Evolutionary conservation across 2,329 filamentous ascomycete genomes (phyloP).

Genomic region (Diaporthe vexans): DNA sequence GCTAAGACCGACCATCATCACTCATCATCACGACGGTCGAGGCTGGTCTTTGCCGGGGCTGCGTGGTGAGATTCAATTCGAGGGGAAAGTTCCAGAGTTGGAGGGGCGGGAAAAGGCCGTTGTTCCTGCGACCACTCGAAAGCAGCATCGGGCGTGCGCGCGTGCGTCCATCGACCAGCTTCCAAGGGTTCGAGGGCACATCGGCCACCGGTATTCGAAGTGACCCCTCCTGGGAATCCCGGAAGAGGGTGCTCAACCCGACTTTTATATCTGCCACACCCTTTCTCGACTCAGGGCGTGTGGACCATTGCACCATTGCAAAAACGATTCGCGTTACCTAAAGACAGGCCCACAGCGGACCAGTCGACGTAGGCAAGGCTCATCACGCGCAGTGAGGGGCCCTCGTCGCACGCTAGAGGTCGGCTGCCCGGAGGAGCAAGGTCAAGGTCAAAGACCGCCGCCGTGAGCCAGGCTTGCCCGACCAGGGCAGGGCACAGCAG

Average conservation of each 20-base stretch:
- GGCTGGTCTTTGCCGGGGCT: slow-evolving; percentile 28
- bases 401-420: slow-evolving; percentile 35
- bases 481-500: slow-evolving; percentile 26
- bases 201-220: slow-evolving; percentile 12
- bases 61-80: slow-evolving; percentile 37
- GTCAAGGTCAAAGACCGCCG: slow-evolving; percentile 28
- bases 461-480: slow-evolving; percentile 7
- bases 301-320: slow-evolving; percentile 39
- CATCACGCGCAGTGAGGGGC: slow-evolving; percentile 38
- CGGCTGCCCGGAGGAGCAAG: slow-evolving; percentile 33
- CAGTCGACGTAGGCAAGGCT: slow-evolving; percentile 33
- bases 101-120: slow-evolving; percentile 36
- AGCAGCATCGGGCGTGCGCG: slow-evolving; percentile 6
- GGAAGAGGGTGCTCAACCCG: slow-evolving; percentile 39
- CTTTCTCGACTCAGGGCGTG: slow-evolving; percentile 40
- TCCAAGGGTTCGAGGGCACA: slow-evolving; percentile 24
- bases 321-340: slow-evolving; percentile 42
- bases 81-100: slow-evolving; percentile 25
- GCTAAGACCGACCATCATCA: slow-evolving; percentile 27
- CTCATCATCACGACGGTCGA: slow-evolving; percentile 26
- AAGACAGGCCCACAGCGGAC: slow-evolving; percentile 39
- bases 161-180: neutral
- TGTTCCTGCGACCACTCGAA: slow-evolving; percentile 26
- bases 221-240: neutral
- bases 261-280: slow-evolving; percentile 41